Base-by-base conservation (phyloP, 768 basidiomycete genomes). In the Heimioporus sp. region DNA sequence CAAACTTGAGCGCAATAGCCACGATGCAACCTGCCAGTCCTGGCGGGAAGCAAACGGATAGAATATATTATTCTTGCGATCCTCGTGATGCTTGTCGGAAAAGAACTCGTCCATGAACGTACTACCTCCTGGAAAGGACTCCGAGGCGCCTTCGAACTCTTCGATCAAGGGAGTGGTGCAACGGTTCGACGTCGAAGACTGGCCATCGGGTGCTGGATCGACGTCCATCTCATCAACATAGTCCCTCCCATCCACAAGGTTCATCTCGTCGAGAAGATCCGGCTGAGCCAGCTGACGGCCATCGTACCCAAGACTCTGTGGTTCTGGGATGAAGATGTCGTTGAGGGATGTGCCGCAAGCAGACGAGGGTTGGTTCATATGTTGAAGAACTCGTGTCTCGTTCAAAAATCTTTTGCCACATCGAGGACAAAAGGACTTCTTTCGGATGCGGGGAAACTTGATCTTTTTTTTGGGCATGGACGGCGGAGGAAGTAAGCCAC, bases 101-200 rank as follows among this genome's bases (percentile, higher is more conserved):
- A 38, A 31, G 43, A 54, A 54, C 10, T 36, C 4, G 30, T 48
- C 47, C 43, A 54, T 54, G 31, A 53, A 53, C 1, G 41, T 48
- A 2, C 4, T 32, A 15, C 46, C 36, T 4, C 40, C 16, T n/a
- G n/a, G 3, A 41, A 35, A 43, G n/a, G 48, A 34, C 8, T 31
- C 37, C 10, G 28, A 13, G 20, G 6, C 8, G 20, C 19, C 19
- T 12, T 5, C 7, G 40, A 20, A 20, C 20, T 21, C 40, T 20
- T 20, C 6, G 12, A 8, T 8, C 34, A 35, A 3, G 15, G 34
- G 9, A 8, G 3, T 3, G 34, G 34, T 16, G 11, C n/a, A n/a
- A n/a, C n/a, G n/a, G n/a, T n/a, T n/a, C n/a, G n/a, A n/a, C n/a
- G n/a, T n/a, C n/a, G n/a, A n/a, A n/a, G n/a, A n/a, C n/a, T n/a